phyloP scores from a whole-genome alignment of 257 asterid species.

The Plantago elongata region DNA sequence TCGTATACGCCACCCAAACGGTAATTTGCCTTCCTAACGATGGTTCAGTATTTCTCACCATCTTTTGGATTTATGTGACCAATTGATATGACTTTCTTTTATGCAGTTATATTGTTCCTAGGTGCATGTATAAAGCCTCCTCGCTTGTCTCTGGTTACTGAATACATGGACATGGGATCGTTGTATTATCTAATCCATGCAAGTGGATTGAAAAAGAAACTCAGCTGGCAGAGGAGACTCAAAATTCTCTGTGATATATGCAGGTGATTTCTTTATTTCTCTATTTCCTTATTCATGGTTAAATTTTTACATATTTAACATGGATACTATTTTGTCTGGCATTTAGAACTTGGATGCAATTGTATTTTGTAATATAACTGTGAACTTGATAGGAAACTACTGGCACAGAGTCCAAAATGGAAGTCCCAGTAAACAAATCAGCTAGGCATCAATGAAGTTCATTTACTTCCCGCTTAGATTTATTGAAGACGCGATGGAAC shows the following conservation, averaged over 20 bases:
- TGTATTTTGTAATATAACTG: slow-evolving; percentile 3
- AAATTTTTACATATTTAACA: neutral
- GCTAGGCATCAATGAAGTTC: no score
- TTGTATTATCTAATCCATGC: slow-evolving; percentile 76
- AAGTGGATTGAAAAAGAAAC: slow-evolving; percentile 81
- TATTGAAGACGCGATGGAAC: no score
- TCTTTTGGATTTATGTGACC: slow-evolving; percentile 10
- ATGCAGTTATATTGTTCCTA: slow-evolving; percentile 79
- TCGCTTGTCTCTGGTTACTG: slow-evolving; percentile 78
- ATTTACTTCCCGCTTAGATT: no score
- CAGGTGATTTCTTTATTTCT: slow-evolving; percentile 47
- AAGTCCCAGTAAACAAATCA: no score
- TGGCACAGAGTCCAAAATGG: no score
- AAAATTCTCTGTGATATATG: slow-evolving; percentile 85
- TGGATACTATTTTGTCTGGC: slow-evolving; percentile 6
- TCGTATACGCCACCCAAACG: slow-evolving; percentile 94
- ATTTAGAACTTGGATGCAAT: slow-evolving; percentile 5
- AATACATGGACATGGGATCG: slow-evolving; percentile 94
- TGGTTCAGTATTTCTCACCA: slow-evolving; percentile 5
- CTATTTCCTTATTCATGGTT: neutral
- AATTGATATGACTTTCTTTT: slow-evolving; percentile 14
- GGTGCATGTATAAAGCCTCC: slow-evolving; percentile 95
- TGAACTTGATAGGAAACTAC: no score
- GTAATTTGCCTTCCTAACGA: slow-evolving; percentile 39
- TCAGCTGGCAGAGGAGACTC: slow-evolving; percentile 79